Percentiles rank a stretch among this genome's conserved stretches.
Conservation (phyloP, 768 basidiomycete species). For the Auricularia sp. region DNA sequence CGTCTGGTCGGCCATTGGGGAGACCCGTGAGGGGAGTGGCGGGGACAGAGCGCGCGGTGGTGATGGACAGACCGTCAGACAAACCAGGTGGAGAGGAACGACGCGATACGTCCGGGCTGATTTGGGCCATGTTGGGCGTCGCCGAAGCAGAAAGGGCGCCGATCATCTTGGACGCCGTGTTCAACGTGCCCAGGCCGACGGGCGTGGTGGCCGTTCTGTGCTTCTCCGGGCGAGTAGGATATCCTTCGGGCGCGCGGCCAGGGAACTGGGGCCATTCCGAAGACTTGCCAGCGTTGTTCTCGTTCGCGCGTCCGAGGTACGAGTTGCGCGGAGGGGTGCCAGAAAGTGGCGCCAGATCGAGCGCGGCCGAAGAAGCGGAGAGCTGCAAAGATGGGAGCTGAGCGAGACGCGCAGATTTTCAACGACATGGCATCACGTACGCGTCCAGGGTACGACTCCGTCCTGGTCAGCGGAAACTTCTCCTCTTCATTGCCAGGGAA, state of each 20-base stretch:
- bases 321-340: conserved; percentile 66
- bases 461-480: conserved; percentile 47
- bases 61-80: conserved; percentile 46
- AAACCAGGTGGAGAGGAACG: conserved; percentile 64
- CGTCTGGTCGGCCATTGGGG: conserved; percentile 16
- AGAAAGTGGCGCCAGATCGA: conserved; percentile 85
- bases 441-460: conserved; percentile 39
- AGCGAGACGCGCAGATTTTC: not conserved
- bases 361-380: conserved; percentile 80
- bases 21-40: conserved; percentile 62
- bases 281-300: conserved; percentile 46
- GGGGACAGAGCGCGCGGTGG: conserved; percentile 60
- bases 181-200: conserved; percentile 32
- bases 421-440: not conserved
- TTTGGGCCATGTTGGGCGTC: conserved; percentile 56
- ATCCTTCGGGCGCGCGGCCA: conserved; percentile 47
- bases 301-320: conserved; percentile 46
- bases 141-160: conserved; percentile 47
- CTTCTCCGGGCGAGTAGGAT: conserved; percentile 41
- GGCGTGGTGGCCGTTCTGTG: conserved; percentile 71
- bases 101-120: conserved; percentile 46
- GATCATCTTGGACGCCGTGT: conserved; percentile 27
- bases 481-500: conserved; percentile 75
- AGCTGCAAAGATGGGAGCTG: conserved; percentile 33
- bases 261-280: conserved; percentile 95